A percentile compares a stretch with the other conserved stretches of the same genome.
Evolutionary conservation across 2,329 filamentous ascomycete species (phyloP).

Genomic region (Clarireedia hainanense): DNA sequence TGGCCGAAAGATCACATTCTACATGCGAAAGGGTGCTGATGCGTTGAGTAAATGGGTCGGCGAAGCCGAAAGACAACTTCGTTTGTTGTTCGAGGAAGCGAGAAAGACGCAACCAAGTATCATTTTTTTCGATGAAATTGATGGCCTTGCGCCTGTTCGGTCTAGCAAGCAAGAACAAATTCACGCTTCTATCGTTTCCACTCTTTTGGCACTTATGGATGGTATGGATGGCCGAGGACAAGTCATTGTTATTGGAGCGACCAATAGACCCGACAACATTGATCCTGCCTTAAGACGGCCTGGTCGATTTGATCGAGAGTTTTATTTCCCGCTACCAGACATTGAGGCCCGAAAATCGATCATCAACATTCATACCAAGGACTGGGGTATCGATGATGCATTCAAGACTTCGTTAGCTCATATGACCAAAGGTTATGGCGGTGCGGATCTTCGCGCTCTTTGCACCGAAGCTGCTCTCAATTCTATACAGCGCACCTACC

Average conservation of each 20-base stretch:
- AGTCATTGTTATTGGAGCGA: slow-evolving; percentile 98
- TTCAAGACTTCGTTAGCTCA: slow-evolving; percentile 83
- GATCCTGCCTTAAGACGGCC: slow-evolving; percentile 91
- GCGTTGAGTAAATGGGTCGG: slow-evolving; percentile 98
- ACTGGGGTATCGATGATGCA: slow-evolving; percentile 72
- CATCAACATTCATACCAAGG: slow-evolving; percentile 88
- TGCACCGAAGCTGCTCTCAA: slow-evolving; percentile 96
- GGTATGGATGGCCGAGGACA: slow-evolving; percentile 98
- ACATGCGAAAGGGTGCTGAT: slow-evolving; percentile 98
- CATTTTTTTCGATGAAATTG: slow-evolving; percentile 99
- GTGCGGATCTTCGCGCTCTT: slow-evolving; percentile 86
- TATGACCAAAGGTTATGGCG: slow-evolving; percentile 91
- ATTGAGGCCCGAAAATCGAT: slow-evolving; percentile 74
- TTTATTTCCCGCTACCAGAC: slow-evolving; percentile 92
- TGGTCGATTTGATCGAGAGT: slow-evolving; percentile 93
- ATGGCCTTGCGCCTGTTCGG: slow-evolving; percentile 88
- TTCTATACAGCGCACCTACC: slow-evolving; percentile 89
- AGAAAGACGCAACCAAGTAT: slow-evolving; percentile 95
- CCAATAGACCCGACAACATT: slow-evolving; percentile 92
- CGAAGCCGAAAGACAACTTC: slow-evolving; percentile 90
- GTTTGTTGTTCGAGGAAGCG: slow-evolving; percentile 90
- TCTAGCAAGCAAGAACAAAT: slow-evolving; percentile 99
- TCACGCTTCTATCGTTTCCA: slow-evolving; percentile 94
- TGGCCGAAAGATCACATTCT: slow-evolving; percentile 93
- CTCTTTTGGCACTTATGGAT: slow-evolving; percentile 89